These are phyloP conservation scores for Pseudocercospora crystallina DNA, from an alignment of 2,329 filamentous ascomycete genomes.

Conservation along the genomic window DNA sequence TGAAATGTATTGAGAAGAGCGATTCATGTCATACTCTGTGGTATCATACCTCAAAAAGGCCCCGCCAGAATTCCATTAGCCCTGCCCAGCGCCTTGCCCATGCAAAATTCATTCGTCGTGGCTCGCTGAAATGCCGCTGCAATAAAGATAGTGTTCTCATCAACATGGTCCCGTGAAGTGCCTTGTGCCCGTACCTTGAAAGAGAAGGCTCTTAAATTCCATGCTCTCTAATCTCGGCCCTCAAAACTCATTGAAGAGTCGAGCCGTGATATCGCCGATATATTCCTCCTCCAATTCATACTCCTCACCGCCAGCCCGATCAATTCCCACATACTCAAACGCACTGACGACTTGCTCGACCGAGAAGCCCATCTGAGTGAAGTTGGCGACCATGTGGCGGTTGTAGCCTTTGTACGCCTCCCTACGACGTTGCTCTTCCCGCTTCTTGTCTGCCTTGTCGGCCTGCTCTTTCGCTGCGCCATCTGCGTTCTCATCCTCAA, in stretches of 20 bases:
- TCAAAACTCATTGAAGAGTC: slow-evolving; percentile 75
- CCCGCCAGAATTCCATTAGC: too few species aligned
- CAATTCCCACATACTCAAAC: slow-evolving; percentile 78
- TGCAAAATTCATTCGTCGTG: neutral
- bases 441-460: slow-evolving; percentile 55
- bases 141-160: neutral
- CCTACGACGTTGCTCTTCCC: slow-evolving; percentile 53
- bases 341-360: slow-evolving; percentile 82
- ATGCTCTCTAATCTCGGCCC: too few species aligned
- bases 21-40: too few species aligned
- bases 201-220: too few species aligned
- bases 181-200: neutral
- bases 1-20: too few species aligned
- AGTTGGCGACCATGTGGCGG: slow-evolving; percentile 76
- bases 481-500: slow-evolving; percentile 36
- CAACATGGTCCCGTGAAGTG: neutral
- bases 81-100: slow-evolving; percentile 2
- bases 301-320: slow-evolving; percentile 72
- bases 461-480: slow-evolving; percentile 49
- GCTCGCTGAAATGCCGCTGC: slow-evolving; percentile 6
- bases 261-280: slow-evolving; percentile 84
- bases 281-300: slow-evolving; percentile 87
- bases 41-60: too few species aligned
- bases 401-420: slow-evolving; percentile 79
- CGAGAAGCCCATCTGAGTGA: slow-evolving; percentile 88